Evolutionary conservation across 2,329 filamentous ascomycete species (phyloP).

Genomic region (Uncinocarpus reesii): DNA sequence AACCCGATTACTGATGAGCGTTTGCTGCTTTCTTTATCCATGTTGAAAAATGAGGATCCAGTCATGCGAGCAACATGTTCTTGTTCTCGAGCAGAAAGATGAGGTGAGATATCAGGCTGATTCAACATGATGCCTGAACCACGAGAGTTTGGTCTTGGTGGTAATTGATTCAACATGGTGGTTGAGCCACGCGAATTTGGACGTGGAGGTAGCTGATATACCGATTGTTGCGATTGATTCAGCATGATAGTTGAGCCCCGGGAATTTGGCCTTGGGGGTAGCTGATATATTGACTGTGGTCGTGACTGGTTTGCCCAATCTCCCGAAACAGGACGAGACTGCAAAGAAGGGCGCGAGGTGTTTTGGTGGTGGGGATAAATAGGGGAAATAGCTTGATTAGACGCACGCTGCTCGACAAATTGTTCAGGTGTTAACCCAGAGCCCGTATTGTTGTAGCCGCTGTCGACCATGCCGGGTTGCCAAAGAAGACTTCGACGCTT

Average conservation of each 20-base stretch:
- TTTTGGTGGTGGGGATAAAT: constrained; percentile 40
- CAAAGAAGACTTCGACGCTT: constrained; percentile 60
- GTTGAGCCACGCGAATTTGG: constrained; percentile 52
- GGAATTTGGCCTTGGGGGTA: constrained; percentile 45
- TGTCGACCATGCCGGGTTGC: constrained; percentile 56
- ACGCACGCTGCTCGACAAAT: constrained; percentile 68
- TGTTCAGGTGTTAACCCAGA: constrained; percentile 64
- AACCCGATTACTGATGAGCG: constrained; percentile 37
- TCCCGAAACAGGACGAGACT: constrained; percentile 28
- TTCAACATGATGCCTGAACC: constrained; percentile 46
- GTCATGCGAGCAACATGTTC: constrained; percentile 79
- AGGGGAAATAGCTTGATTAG: constrained; percentile 43
- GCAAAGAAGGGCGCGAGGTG: constrained; percentile 42
- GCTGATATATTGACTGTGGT: constrained; percentile 27
- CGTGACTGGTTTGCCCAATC: constrained; percentile 31
- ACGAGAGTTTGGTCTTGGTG: constrained; percentile 45
- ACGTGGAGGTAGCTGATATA: constrained; percentile 31
- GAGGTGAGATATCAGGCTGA: constrained; percentile 43
- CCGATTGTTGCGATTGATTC: constrained; percentile 22
- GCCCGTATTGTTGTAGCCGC: constrained; percentile 38
- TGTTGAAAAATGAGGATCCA: constrained; percentile 61
- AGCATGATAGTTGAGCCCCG: constrained; percentile 45
- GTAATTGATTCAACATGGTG: constrained; percentile 23
- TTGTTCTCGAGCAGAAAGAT: constrained; percentile 76
- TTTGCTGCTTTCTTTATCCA: constrained; percentile 48